phyloP scores from a whole-genome alignment of 2,329 filamentous ascomycete species.

The Ophiocordyceps camponoti-leonardi region DNA sequence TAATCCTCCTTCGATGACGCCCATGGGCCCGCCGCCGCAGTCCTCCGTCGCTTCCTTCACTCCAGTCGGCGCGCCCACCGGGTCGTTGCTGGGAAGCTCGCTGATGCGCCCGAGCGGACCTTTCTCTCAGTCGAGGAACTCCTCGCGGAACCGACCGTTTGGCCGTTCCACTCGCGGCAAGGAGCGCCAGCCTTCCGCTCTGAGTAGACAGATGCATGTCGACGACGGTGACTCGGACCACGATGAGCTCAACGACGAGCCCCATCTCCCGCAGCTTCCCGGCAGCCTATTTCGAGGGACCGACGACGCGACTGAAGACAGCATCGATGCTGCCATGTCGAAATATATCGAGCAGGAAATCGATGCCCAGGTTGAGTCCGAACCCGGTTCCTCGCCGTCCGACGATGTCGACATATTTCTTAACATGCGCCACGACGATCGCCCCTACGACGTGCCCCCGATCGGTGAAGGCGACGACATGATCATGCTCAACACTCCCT shows the following conservation, averaged over 20 bases:
- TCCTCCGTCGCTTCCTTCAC: constrained; percentile 38
- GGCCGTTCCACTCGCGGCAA: constrained; percentile 28
- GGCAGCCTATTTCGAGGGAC: constrained; percentile 16
- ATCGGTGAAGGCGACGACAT: constrained; percentile 31
- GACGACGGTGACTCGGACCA: constrained; percentile 15
- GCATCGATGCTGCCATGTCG: constrained; percentile 17
- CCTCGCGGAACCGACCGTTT: constrained; percentile 20
- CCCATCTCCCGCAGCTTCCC: constrained; percentile 14
- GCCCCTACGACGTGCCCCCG: constrained; percentile 18
- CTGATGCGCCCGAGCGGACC: constrained; percentile 21
- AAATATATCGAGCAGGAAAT: constrained; percentile 18
- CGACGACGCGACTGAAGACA: constrained; percentile 9
- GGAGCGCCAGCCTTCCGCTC: constrained; percentile 28
- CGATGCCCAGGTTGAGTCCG: constrained; percentile 16
- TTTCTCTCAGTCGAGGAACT: neutral
- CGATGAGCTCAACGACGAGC: constrained; percentile 12
- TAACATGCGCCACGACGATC: constrained; percentile 26
- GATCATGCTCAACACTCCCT: constrained; percentile 37
- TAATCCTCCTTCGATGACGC: constrained; percentile 33
- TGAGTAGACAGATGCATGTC: constrained; percentile 25
- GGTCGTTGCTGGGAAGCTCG: constrained; percentile 36
- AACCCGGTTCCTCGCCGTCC: constrained; percentile 5
- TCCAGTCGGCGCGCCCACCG: constrained; percentile 36
- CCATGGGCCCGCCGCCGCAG: constrained; percentile 29
- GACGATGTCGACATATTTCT: constrained; percentile 30